Evolutionary conservation across 129 eudicot genomes (phyloP).

Genomic region (Heracleum sosnowskyi): DNA sequence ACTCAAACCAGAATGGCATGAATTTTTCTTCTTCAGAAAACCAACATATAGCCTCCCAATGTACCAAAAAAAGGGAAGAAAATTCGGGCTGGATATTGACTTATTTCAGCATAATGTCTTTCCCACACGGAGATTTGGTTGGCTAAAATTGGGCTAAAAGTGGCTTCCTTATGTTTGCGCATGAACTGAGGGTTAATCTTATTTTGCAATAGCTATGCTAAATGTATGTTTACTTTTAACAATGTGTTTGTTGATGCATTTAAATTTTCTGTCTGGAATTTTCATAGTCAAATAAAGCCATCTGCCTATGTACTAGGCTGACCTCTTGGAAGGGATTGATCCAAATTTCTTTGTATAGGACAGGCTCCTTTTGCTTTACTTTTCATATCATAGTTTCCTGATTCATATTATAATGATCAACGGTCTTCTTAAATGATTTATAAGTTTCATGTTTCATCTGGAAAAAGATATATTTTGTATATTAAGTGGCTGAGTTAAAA

Average conservation of each 20-base stretch:
- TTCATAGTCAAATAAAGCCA: not conserved
- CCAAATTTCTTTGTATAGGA: not conserved
- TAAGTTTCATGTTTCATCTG: not conserved
- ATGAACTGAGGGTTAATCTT: not conserved
- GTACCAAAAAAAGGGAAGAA: not conserved
- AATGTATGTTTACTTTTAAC: not conserved
- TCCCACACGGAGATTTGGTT: not conserved
- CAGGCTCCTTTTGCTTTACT: not conserved
- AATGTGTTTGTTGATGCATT: not conserved
- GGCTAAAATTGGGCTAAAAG: not conserved
- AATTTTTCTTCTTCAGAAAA: too few relatives aligned
- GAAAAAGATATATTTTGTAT: not conserved
- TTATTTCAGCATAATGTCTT: not conserved
- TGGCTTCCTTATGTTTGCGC: not conserved
- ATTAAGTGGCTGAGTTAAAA: not conserved
- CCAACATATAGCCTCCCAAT: not conserved
- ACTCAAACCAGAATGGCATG: not conserved
- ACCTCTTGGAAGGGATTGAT: not conserved
- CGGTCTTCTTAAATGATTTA: not conserved
- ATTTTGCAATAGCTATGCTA: not conserved
- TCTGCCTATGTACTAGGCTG: not conserved
- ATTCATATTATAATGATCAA: not conserved
- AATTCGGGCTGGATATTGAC: not conserved
- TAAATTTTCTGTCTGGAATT: not conserved
- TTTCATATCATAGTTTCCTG: not conserved